Evolutionary conservation across 495 filamentous ascomycete species (phyloP).

Genomic region (Tirmania nivea): DNA sequence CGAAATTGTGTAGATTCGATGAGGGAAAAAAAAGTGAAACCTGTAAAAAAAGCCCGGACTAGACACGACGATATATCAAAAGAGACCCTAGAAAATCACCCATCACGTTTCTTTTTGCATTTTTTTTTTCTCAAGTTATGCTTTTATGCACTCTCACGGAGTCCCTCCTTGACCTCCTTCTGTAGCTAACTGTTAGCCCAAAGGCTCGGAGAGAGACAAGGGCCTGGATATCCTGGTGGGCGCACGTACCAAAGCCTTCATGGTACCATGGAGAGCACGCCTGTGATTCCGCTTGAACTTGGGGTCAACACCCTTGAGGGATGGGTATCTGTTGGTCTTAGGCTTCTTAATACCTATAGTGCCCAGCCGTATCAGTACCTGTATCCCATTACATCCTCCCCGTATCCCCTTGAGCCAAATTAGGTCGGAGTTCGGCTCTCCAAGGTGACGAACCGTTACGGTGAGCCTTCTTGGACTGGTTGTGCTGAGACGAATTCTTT

Average conservation of each 20-base stretch:
- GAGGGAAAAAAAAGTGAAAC: conserved; percentile 6
- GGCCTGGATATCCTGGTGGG: not conserved
- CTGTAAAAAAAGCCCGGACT: conserved; percentile 2
- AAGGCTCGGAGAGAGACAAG: not conserved
- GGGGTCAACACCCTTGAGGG: conserved; percentile 93
- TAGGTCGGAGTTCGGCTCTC: conserved; percentile 3
- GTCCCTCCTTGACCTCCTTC: conserved; percentile 97
- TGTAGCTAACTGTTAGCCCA: conserved; percentile 33
- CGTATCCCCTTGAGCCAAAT: no score
- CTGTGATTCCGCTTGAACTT: conserved; percentile 99
- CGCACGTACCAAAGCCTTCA: conserved; percentile 77
- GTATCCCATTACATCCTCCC: no score
- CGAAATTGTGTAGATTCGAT: no score
- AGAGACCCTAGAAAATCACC: conserved; percentile 3
- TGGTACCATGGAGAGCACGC: conserved; percentile 95
- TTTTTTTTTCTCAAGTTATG: conserved; percentile 18
- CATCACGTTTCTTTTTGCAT: conserved; percentile 1
- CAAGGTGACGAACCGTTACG: conserved; percentile 55
- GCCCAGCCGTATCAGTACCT: no score
- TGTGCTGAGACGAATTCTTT: conserved; percentile 98
- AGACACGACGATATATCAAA: conserved; percentile 4
- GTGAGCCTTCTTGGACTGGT: conserved; percentile 90
- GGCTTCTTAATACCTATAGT: conserved; percentile 89
- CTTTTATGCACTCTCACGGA: conserved; percentile 69
- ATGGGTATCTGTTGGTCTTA: conserved; percentile 95